A percentile compares a stretch with the other conserved stretches of the same genome.
Conservation (phyloP, 1,284 basidiomycete species). For the Fomitopsis schrenkii region DNA sequence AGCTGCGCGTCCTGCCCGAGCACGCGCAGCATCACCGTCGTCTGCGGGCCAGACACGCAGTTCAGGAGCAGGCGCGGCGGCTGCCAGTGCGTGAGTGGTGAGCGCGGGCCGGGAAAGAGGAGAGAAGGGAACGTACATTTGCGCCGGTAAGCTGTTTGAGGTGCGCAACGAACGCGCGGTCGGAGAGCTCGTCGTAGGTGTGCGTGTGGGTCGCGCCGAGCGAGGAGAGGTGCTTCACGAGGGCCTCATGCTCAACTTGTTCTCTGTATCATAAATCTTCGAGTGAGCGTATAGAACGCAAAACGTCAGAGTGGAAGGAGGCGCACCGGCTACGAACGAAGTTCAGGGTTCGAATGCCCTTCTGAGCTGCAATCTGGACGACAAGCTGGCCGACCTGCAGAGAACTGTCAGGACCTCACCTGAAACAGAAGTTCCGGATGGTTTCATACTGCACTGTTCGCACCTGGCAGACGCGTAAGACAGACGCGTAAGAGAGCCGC, state of each 20-base stretch:
- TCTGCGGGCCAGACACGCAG: conserved; percentile 73
- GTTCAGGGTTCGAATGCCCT: conserved; percentile 71
- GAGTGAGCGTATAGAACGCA: not conserved
- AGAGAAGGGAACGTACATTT: conserved; percentile 31
- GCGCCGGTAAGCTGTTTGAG: conserved; percentile 59
- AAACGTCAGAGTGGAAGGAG: not conserved
- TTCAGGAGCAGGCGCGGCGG: conserved; percentile 69
- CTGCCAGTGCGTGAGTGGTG: conserved; percentile 24
- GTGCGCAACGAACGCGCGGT: conserved; percentile 46
- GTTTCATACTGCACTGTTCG: conserved; percentile 67
- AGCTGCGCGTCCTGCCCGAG: conserved; percentile 65
- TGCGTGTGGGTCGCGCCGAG: conserved; percentile 73
- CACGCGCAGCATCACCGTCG: conserved; percentile 62
- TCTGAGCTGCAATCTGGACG: conserved; percentile 72
- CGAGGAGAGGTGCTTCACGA: conserved; percentile 47
- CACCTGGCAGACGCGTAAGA: conserved; percentile 25
- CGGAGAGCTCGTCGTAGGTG: conserved; percentile 67
- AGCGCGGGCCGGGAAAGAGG: not conserved
- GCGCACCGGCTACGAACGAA: conserved; percentile 68
- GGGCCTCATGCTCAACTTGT: conserved; percentile 35
- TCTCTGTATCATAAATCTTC: conserved; percentile 33
- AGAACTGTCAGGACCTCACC: too few relatives aligned
- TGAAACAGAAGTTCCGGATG: conserved; percentile 17
- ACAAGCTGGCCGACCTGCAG: conserved; percentile 79
- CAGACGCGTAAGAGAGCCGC: not conserved